Evolutionary conservation across 371 early-diverging fungal genomes (phyloP), one percentile per base, ranked within the genome.

Genomic region (Circinella minor): DNA sequence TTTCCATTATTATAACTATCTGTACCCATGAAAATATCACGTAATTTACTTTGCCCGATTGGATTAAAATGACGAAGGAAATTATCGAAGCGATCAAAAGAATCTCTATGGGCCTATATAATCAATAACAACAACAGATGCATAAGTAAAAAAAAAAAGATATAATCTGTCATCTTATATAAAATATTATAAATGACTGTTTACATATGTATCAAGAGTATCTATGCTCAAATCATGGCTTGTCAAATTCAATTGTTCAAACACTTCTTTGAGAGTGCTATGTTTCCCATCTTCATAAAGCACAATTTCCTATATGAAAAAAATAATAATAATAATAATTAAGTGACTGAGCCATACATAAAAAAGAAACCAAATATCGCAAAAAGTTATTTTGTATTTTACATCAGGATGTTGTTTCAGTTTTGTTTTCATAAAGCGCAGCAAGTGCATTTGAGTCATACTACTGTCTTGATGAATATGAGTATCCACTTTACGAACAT

Each of bases 51-150:
- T 67, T 90, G 88, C 18, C 98, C 98, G 43, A 96, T 90, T 7
- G 98, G 98, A 73, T 98, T 98, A 82, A 98, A 99, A 81, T 99
- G 98, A 57, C 96, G 85, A 79, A 98, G 98, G 88, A 99, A 98
- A 79, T 97, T 95, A 86, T 99, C 98, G 72, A 98, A 98, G 36
- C 98, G 88, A 80, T 98, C 92, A 79, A 94, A 94, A 3, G 94
- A 89, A 70, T 92, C 93, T 63, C 90, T 90, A 72, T 94, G 92
- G 1, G 93, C 93, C 84, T 84, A 67, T 63, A 37, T 13, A 6
- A 34, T 18, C 5, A 14, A 18, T 6, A 9, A 43, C 43, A 43
- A 48, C 6, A 3, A 27, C 55, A 11, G 10, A 57, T 4, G 20
- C 11, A 36, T 36, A 15, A 55, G 15, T 9, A 15, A 47, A 11